phyloP scores from a whole-genome alignment of 371 early-diverging fungal species.

The Mucor piriformis region DNA sequence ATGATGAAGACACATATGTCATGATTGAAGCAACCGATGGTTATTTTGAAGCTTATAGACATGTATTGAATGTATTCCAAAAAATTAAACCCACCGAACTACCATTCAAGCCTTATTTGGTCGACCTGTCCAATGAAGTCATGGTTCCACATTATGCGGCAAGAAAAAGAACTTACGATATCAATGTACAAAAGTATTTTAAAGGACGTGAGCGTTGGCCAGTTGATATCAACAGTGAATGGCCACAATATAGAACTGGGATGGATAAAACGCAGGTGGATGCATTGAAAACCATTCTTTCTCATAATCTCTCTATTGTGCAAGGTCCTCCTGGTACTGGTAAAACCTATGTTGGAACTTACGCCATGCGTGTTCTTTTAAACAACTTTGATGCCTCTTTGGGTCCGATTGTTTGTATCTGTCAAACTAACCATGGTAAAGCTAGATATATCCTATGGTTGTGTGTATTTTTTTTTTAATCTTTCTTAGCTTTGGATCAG shows the following conservation, averaged over 20 bases:
- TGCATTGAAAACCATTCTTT: conserved; percentile 57
- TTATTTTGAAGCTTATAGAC: conserved; percentile 63
- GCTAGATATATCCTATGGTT: background rate
- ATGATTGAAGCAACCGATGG: conserved; percentile 55
- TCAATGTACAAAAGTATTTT: conserved; percentile 16
- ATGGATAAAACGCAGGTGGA: conserved; percentile 56
- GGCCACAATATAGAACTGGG: conserved; percentile 38
- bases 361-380: conserved; percentile 58
- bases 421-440: conserved; percentile 72
- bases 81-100: conserved; percentile 10
- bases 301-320: conserved; percentile 55
- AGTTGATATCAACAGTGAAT: conserved; percentile 33
- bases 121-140: conserved; percentile 25
- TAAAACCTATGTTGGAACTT: conserved; percentile 71
- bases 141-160: conserved; percentile 39
- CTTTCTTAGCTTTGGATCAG: conserved; percentile 64
- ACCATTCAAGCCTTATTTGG: conserved; percentile 23
- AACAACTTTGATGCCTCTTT: conserved; percentile 41
- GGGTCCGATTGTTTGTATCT: conserved; percentile 67
- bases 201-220: conserved; percentile 19
- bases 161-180: conserved; percentile 36
- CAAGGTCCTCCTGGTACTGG: conserved; percentile 81
- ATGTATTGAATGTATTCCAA: conserved; percentile 30
- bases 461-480: background rate
- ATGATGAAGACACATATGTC: conserved; percentile 25